phyloP scores from a whole-genome alignment of 2,329 filamentous ascomycete species.

The Domatiomyces globalis region DNA sequence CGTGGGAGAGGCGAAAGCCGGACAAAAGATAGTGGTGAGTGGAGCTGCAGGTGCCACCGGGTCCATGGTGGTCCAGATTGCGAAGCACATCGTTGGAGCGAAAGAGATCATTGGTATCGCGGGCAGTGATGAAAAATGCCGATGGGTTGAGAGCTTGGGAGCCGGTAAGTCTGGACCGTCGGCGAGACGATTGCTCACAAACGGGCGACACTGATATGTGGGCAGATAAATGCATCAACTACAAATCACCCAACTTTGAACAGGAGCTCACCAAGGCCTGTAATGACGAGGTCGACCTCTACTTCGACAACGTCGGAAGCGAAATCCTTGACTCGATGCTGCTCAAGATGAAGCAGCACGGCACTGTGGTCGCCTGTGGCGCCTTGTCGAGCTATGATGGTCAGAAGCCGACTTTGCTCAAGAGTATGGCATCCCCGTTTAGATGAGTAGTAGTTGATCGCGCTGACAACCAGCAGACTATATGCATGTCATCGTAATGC shows the following conservation, averaged over 20 bases:
- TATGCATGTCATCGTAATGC: slow-evolving; percentile 36
- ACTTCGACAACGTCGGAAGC: slow-evolving; percentile 47
- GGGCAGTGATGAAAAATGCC: slow-evolving; percentile 52
- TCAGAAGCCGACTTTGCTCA: slow-evolving; percentile 8
- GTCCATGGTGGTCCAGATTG: slow-evolving; percentile 10
- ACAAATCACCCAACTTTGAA: slow-evolving; percentile 50
- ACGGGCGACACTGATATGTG: too few relatives aligned
- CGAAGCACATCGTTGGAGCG: slow-evolving; percentile 49
- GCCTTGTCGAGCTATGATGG: slow-evolving; percentile 35
- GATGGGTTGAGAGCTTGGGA: slow-evolving; percentile 51
- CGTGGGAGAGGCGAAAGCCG: slow-evolving; percentile 51
- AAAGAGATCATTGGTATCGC: slow-evolving; percentile 49
- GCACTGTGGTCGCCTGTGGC: slow-evolving; percentile 41
- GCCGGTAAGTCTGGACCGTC: slow-evolving; percentile 25
- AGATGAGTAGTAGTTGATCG: not conserved
- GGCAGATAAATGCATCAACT: slow-evolving; percentile 46
- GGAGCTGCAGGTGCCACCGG: slow-evolving; percentile 68
- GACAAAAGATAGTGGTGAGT: slow-evolving; percentile 62
- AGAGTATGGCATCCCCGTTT: slow-evolving; percentile 7
- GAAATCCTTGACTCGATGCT: slow-evolving; percentile 15
- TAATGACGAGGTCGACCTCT: slow-evolving; percentile 44
- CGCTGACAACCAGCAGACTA: slow-evolving; percentile 21
- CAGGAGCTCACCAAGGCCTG: slow-evolving; percentile 20
- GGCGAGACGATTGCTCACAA: too few relatives aligned
- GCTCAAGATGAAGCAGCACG: slow-evolving; percentile 6